These are phyloP conservation scores for Euphorbia celastroides DNA, from an alignment of 441 rosid genomes.

Conservation along the genomic window DNA sequence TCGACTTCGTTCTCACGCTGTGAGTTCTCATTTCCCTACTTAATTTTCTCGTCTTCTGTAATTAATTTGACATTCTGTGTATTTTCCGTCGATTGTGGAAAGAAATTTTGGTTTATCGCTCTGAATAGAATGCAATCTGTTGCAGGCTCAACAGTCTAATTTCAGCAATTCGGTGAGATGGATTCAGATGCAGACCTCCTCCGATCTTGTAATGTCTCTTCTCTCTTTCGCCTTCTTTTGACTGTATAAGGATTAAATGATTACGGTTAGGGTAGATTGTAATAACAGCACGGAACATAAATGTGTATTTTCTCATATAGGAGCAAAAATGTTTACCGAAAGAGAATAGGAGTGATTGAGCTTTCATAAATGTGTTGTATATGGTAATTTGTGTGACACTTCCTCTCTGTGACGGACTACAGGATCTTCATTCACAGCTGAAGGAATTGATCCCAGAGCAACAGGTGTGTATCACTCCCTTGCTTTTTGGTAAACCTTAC, in stretches of 20 bases:
- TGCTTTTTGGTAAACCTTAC: not conserved
- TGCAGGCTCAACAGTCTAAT: too few relatives aligned
- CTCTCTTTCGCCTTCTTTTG: not conserved
- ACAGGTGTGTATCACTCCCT: slow-evolving; percentile 42
- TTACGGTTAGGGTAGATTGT: not conserved
- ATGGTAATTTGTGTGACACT: not conserved
- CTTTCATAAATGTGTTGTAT: not conserved
- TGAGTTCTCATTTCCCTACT: too few relatives aligned
- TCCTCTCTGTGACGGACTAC: slow-evolving; percentile 13
- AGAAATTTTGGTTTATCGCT: too few relatives aligned
- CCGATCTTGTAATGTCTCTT: slow-evolving; percentile 49
- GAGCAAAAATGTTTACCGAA: not conserved
- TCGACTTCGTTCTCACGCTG: too few relatives aligned
- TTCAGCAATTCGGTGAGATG: too few relatives aligned
- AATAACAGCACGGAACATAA: not conserved
- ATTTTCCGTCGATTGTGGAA: too few relatives aligned
- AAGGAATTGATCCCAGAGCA: slow-evolving; percentile 92
- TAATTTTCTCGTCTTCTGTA: too few relatives aligned
- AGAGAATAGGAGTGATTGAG: too few relatives aligned
- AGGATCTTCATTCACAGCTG: slow-evolving; percentile 91
- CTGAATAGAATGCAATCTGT: too few relatives aligned
- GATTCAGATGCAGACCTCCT: slow-evolving; percentile 29
- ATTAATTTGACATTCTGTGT: too few relatives aligned
- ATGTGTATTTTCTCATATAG: not conserved
- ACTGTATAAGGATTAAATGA: not conserved